Evolutionary conservation across 1,284 basidiomycete species (phyloP).

Genomic region (Boletus smithii): DNA sequence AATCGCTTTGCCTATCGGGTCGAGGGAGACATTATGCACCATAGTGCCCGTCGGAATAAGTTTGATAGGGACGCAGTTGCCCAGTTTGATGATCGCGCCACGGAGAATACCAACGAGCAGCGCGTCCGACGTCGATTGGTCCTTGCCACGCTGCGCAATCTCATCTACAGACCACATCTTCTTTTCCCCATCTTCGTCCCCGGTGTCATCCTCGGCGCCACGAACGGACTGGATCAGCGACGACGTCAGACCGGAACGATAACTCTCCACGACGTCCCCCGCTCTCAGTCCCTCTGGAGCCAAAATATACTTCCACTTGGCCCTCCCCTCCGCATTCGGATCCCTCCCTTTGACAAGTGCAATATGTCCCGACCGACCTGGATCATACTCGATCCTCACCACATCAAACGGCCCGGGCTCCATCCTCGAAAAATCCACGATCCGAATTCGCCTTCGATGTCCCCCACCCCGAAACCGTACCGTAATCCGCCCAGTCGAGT

Average conservation of each 20-base stretch:
- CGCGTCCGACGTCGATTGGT: constrained; percentile 46
- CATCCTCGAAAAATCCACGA: constrained; percentile 82
- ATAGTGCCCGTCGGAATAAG: constrained; percentile 91
- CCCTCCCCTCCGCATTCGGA: constrained; percentile 43
- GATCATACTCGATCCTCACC: constrained; percentile 95
- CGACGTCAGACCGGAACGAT: constrained; percentile 77
- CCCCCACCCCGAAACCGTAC: constrained; percentile 90
- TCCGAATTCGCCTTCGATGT: constrained; percentile 82
- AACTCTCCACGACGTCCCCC: constrained; percentile 88
- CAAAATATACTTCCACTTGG: constrained; percentile 82
- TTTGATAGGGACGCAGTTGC: constrained; percentile 90
- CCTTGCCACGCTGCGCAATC: constrained; percentile 19
- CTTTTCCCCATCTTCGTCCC: constrained; percentile 19
- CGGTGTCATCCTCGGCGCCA: constrained; percentile 37
- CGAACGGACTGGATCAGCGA: constrained; percentile 66
- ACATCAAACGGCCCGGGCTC: constrained; percentile 84
- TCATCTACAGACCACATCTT: constrained; percentile 26
- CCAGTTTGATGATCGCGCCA: constrained; percentile 81
- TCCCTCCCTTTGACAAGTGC: constrained; percentile 75
- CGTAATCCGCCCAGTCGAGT: constrained; percentile 82
- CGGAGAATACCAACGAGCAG: constrained; percentile 87
- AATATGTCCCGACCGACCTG: constrained; percentile 90
- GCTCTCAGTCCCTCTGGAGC: constrained; percentile 88
- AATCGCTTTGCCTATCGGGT: constrained; percentile 73
- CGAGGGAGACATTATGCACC: constrained; percentile 83